Evolutionary conservation across 805 yeast species (phyloP).

Genomic region (Candida pini): DNA sequence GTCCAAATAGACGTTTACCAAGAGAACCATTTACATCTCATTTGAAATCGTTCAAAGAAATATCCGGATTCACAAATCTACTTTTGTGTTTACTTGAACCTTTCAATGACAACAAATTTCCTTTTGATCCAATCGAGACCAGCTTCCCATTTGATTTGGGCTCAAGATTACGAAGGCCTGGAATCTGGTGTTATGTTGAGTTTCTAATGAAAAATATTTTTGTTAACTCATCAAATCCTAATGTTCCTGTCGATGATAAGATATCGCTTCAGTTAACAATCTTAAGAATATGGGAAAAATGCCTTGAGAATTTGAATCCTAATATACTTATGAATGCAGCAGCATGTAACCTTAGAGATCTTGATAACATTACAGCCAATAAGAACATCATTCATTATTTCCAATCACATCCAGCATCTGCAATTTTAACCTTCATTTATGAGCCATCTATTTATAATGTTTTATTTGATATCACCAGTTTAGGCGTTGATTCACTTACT

Average conservation of each 20-base stretch:
- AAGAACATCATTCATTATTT: slow-evolving; percentile 44
- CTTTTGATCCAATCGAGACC: slow-evolving; percentile 35
- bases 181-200: slow-evolving; percentile 78
- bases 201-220: slow-evolving; percentile 65
- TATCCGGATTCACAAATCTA: slow-evolving; percentile 56
- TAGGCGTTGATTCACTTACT: slow-evolving; percentile 54
- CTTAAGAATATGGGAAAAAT: slow-evolving; percentile 43
- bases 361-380: slow-evolving; percentile 42
- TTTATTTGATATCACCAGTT: slow-evolving; percentile 49
- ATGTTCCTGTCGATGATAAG: slow-evolving; percentile 31
- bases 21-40: slow-evolving; percentile 39
- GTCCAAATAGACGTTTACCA: slow-evolving; percentile 18
- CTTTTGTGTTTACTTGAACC: slow-evolving; percentile 34
- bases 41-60: slow-evolving; percentile 49
- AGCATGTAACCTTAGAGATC: slow-evolving; percentile 36
- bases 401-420: slow-evolving; percentile 65
- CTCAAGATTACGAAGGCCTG: slow-evolving; percentile 49
- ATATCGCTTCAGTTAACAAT: slow-evolving; percentile 48
- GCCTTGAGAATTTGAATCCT: slow-evolving; percentile 47
- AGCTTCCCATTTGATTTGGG: slow-evolving; percentile 67
- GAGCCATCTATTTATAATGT: slow-evolving; percentile 50
- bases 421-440: slow-evolving; percentile 57
- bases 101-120: slow-evolving; percentile 22
- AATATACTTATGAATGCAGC: slow-evolving; percentile 46
- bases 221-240: slow-evolving; percentile 40